Evolutionary conservation across 805 yeast genomes (phyloP).

Genomic region (Wickerhamomyces xylosicus): DNA sequence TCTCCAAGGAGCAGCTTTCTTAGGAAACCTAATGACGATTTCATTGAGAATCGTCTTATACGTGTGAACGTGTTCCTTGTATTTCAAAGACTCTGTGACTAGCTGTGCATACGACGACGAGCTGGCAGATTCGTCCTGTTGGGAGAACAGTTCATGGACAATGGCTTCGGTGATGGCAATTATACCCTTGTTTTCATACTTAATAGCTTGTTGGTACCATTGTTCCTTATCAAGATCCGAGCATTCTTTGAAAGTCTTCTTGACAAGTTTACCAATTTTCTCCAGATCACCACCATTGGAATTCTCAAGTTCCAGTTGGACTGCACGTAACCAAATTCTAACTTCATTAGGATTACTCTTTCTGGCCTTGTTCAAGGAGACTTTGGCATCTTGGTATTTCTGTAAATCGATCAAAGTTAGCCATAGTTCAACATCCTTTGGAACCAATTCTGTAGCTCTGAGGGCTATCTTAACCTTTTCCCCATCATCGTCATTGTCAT

Average conservation of each 20-base stretch:
- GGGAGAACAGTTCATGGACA: constrained; percentile 29
- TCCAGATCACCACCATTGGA: constrained; percentile 25
- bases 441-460: constrained; percentile 63
- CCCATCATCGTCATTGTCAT: constrained; percentile 22
- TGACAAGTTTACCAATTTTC: constrained; percentile 37
- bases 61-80: constrained; percentile 12
- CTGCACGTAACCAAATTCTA: constrained; percentile 61
- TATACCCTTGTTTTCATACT: constrained; percentile 38
- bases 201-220: constrained; percentile 50
- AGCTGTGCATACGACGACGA: constrained; percentile 9
- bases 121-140: constrained; percentile 18
- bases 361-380: constrained; percentile 50
- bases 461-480: constrained; percentile 43
- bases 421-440: constrained; percentile 61
- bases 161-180: constrained; percentile 43
- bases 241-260: constrained; percentile 36
- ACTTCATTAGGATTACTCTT: constrained; percentile 36
- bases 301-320: constrained; percentile 51
- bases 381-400: constrained; percentile 37
- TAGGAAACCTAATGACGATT: constrained; percentile 37
- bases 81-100: constrained; percentile 16
- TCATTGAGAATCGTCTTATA: constrained; percentile 34
- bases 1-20: constrained; percentile 37
- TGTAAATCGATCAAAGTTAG: constrained; percentile 37
- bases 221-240: constrained; percentile 23